Base-by-base conservation (phyloP, 805 yeast species). In the Jamesozyma spencerorum region DNA sequence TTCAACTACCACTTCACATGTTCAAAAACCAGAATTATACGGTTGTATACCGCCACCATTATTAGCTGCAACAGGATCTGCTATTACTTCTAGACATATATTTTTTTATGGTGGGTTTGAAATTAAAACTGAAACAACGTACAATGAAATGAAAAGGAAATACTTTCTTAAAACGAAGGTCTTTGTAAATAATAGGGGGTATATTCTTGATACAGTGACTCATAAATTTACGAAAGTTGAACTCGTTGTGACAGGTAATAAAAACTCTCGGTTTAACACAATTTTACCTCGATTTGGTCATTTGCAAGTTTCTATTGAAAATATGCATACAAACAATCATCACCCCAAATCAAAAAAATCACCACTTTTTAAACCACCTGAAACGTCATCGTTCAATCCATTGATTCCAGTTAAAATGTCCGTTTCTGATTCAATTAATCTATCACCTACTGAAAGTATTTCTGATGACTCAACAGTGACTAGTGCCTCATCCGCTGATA, bases 51-150 rank as follows among this genome's bases (percentile, higher is more conserved):
- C 87, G 0, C 71, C 74, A 4, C 70, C 78, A 3, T 51, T 80
- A 14, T 51, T 73, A 31, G 69, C 75, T 39, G 62, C 76, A 53
- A 50, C 66, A 7, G 69, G 73, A 5, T 65, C 74, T 5, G 66
- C 58, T 41, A 60, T 82, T 4, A 71, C 82, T 2, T 64, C 69
- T 15, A 58, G 75, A 29, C 78, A 79, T 47, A 66, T 77, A n/a
- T 69, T 81, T 47, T 69, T 70, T 45, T 80, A 74, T 51, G 94
- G 90, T 5, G 94, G 92, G 0, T 74, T 80, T 54, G 73, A 71
- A 51, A 44, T 52, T 3, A 66, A 68, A n/a, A 58, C 58, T 13
- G 60, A 64, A 17, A 55, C 63, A 10, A 40, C 45, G 11, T 47
- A 55, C 12, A 49, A 47, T 33, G 47, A 44, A 10, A 7, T 14